Base-by-base conservation (phyloP, 371 early-diverging fungal species). In the Actinomortierella ambigua region DNA sequence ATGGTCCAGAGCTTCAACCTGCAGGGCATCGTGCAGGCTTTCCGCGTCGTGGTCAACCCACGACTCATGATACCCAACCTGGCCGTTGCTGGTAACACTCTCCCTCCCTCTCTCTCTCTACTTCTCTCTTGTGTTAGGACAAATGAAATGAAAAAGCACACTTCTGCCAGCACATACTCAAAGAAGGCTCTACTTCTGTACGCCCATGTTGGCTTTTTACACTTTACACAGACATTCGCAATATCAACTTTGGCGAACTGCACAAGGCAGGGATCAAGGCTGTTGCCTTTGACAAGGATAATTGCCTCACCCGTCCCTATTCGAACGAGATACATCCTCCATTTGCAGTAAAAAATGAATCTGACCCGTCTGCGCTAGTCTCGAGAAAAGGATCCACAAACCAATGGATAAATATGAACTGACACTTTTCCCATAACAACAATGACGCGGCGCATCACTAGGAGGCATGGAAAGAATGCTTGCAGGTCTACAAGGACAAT, bases 201-300 rank as follows among this genome's bases (percentile, higher is more conserved):
- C 28, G 20, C 28, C 15, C 15, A 53, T 18, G 29, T 7, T 41
- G 4, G 13, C 9, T 34, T 52, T 49, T 3, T 18, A n/a, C 13
- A 29, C 17, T 23, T 14, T 28, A 14, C 17, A 1, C 68, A 85
- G 93, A 95, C 57, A 83, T 95, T 46, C 85, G 91, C 2, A 57
- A 76, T 22, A 84, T 95, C 26, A 80, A 88, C 50, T 95, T 86
- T 77, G 65, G 55, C 2, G 66, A 76, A 11, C 77, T 95, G 43
- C 81, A 83, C 50, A 60, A 65, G 4, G 26, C 65, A 0, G 93
- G 93, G 15, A 83, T 95, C 56, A 65, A 77, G 18, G 87, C 83
- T 17, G 77, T 93, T 40, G 90, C 81, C 0, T 97, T 96, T 75
- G 98, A 97, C 78, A 97, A 97, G 77, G 98, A 97, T 69, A 97